A percentile compares a stretch with the other conserved stretches of the same genome.
phyloP scores from a whole-genome alignment of 1,139 yeast species.

The Waltiozyma sp. region DNA sequence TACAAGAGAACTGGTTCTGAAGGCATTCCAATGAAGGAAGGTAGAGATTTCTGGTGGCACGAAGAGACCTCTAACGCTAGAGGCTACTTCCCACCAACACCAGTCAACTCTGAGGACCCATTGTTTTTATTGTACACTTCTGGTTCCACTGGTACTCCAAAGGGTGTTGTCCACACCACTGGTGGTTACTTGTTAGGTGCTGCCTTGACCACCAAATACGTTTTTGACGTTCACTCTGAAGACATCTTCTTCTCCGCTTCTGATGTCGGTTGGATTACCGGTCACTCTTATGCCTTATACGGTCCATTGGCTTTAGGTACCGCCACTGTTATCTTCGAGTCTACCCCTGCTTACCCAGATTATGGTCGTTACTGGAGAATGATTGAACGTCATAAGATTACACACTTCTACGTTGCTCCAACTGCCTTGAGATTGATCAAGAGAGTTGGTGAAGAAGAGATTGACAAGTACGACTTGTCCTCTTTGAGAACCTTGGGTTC shows the following conservation, averaged over 20 bases:
- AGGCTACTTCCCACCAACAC: conserved; percentile 77
- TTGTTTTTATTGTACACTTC: conserved; percentile 86
- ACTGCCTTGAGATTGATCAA: conserved; percentile 92
- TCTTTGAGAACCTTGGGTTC: conserved; percentile 92
- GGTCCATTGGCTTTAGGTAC: conserved; percentile 89
- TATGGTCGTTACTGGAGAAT: conserved; percentile 96
- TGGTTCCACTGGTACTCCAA: conserved; percentile 96
- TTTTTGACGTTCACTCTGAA: conserved; percentile 82
- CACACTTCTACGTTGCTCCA: conserved; percentile 97
- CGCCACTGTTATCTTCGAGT: conserved; percentile 88
- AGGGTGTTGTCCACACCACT: conserved; percentile 93
- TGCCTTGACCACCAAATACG: conserved; percentile 85
- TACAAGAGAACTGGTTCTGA: conserved; percentile 75
- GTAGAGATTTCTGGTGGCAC: conserved; percentile 93
- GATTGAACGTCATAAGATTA: conserved; percentile 83
- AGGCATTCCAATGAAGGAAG: conserved; percentile 55
- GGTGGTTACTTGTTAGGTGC: conserved; percentile 94
- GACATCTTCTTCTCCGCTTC: conserved; percentile 95
- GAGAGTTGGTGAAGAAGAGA: conserved; percentile 83
- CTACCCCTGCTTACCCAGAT: conserved; percentile 96
- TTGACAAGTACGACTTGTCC: conserved; percentile 77
- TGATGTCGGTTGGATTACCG: conserved; percentile 99
- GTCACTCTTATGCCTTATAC: conserved; percentile 91
- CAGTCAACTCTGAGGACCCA: conserved; percentile 88
- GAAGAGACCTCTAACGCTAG: conserved; percentile 73